Conservation (phyloP, 2,329 filamentous ascomycete genomes). For the Aspergillus fumigatiaffinis region DNA sequence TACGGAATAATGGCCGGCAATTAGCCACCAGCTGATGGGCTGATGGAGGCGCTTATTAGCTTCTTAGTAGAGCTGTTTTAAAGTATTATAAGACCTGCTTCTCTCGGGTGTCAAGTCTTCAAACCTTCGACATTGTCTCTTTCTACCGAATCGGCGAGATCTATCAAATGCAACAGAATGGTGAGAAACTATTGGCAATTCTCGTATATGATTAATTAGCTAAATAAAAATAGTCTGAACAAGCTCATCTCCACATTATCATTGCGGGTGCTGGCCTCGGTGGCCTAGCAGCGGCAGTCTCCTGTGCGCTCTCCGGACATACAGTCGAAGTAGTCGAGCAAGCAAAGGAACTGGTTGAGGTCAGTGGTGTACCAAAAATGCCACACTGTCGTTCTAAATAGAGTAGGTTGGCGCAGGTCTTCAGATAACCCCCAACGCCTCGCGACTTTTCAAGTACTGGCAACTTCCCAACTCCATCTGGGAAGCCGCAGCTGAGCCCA, state of each 20-base stretch:
- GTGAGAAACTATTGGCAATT: neutral
- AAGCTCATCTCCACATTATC: conserved; percentile 22
- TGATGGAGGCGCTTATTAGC: neutral
- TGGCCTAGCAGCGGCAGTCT: conserved; percentile 29
- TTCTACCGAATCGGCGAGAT: neutral
- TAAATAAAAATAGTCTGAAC: neutral
- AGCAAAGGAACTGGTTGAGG: conserved; percentile 30
- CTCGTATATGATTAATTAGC: neutral
- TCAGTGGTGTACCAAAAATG: conserved; percentile 16
- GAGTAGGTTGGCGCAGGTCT: conserved; percentile 57
- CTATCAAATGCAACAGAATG: neutral
- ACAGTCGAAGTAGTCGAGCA: conserved; percentile 27
- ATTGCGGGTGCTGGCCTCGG: conserved; percentile 31
- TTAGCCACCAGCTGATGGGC: neutral
- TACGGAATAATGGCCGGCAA: neutral
- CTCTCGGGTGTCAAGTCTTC: neutral
- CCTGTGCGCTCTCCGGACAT: conserved; percentile 23
- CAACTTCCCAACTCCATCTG: conserved; percentile 22
- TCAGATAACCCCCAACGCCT: conserved; percentile 46
- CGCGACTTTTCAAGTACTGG: conserved; percentile 29
- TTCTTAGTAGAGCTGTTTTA: neutral
- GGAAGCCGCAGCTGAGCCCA: conserved; percentile 29
- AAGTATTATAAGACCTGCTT: neutral
- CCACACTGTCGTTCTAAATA: neutral
- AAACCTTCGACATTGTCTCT: no score